Conservation (phyloP, 1,139 yeast species). For the Diutina scorzettiae region DNA sequence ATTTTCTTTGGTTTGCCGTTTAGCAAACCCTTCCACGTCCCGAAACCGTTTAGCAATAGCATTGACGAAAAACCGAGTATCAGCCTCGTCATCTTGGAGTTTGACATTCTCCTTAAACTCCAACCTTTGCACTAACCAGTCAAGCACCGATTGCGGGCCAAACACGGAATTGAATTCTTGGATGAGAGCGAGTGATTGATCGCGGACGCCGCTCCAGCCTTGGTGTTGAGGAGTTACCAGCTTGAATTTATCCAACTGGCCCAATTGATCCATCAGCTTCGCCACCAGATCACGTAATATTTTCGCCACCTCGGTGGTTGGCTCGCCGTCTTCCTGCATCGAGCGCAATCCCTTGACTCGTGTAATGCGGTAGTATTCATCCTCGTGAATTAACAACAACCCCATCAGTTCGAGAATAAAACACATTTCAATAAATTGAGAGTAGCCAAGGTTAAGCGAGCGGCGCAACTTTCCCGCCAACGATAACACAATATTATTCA, state of each 20-base stretch:
- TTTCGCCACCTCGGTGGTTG: neutral
- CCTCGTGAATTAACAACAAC: slow-evolving; percentile 35
- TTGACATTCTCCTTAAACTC: neutral
- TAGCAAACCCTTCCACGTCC: slow-evolving; percentile 88
- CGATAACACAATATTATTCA: slow-evolving; percentile 15
- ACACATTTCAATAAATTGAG: slow-evolving; percentile 35
- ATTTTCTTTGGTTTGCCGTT: slow-evolving; percentile 70
- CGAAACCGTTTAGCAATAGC: slow-evolving; percentile 69
- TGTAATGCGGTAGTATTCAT: slow-evolving; percentile 29
- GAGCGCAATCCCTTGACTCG: slow-evolving; percentile 63
- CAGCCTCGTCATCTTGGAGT: slow-evolving; percentile 1
- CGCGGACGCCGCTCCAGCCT: neutral
- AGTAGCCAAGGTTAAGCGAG: slow-evolving; percentile 15
- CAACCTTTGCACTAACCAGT: neutral
- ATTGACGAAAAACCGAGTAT: slow-evolving; percentile 34
- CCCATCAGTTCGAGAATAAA: slow-evolving; percentile 71
- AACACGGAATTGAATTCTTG: neutral
- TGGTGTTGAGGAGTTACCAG: neutral
- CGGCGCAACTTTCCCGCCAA: slow-evolving; percentile 14
- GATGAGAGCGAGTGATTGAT: neutral
- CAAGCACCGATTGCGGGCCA: neutral
- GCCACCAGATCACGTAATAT: neutral
- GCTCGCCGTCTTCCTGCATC: slow-evolving; percentile 12
- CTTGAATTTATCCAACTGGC: neutral
- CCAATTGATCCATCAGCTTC: neutral